Evolutionary conservation across 176 grass and related monocot species (phyloP).

Genomic region (Bolboschoenus planiculmis): DNA sequence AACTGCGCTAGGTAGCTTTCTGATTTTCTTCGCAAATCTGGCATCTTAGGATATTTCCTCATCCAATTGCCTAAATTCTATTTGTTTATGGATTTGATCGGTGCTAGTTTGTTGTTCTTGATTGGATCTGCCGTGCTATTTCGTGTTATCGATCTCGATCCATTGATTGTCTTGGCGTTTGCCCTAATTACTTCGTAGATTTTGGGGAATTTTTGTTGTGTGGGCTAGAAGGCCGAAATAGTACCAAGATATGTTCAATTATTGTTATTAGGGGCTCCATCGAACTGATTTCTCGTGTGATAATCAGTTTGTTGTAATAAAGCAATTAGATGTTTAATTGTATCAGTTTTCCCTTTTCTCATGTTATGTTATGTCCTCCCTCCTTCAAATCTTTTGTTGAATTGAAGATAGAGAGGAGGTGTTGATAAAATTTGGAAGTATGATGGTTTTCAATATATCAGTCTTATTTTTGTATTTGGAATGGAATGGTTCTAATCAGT

Average conservation of each 20-base stretch:
- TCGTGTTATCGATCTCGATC: constrained; percentile 24
- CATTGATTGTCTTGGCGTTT: background rate
- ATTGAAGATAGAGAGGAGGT: background rate
- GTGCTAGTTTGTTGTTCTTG: background rate
- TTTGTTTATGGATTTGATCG: constrained; percentile 1
- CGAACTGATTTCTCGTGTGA: constrained; percentile 1
- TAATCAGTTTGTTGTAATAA: background rate
- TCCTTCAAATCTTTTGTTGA: background rate
- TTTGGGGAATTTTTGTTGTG: constrained; percentile 18
- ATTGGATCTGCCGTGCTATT: constrained; percentile 19
- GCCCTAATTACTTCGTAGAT: background rate
- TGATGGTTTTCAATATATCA: background rate
- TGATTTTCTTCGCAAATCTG: background rate
- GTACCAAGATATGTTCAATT: background rate
- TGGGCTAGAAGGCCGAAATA: background rate
- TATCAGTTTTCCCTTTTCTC: background rate
- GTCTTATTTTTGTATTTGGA: background rate
- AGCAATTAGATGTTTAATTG: background rate
- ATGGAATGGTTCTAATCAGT: background rate
- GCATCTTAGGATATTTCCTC: background rate
- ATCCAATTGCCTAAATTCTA: background rate
- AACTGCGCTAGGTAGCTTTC: constrained; percentile 16
- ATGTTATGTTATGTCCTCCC: background rate
- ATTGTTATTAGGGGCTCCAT: background rate
- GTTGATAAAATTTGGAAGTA: background rate